phyloP scores from a whole-genome alignment of 1,284 basidiomycete genomes.

The Ceratobasidium sp. region DNA sequence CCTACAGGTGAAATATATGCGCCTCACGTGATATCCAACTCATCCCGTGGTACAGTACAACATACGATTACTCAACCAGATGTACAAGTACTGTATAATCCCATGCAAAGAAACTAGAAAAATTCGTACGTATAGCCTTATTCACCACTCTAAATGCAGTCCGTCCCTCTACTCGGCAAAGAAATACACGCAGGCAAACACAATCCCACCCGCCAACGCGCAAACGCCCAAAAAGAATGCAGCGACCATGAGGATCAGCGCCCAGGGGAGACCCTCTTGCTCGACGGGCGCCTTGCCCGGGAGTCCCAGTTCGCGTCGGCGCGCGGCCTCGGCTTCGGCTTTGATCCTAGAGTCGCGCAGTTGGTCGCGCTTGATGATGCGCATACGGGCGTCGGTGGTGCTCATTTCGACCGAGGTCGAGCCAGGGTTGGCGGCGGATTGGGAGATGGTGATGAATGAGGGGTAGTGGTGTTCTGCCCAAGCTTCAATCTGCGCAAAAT shows the following conservation, averaged over 20 bases:
- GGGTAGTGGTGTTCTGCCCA: conserved; percentile 92
- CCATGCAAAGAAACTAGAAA: no score
- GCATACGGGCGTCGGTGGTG: conserved; percentile 62
- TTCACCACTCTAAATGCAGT: background rate
- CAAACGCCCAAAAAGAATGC: conserved; percentile 53
- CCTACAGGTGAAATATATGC: no score
- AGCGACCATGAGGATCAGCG: conserved; percentile 51
- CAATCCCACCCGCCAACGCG: conserved; percentile 18
- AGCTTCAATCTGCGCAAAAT: conserved; percentile 78
- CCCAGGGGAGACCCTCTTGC: conserved; percentile 47
- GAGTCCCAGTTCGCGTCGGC: conserved; percentile 40
- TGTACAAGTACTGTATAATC: no score
- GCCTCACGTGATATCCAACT: no score
- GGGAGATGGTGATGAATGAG: conserved; percentile 70
- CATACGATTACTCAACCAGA: no score
- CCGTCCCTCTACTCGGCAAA: background rate
- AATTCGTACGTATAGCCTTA: no score
- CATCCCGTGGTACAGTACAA: no score
- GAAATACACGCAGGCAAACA: conserved; percentile 9
- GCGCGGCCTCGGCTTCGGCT: conserved; percentile 55
- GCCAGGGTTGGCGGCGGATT: conserved; percentile 47
- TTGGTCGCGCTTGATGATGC: conserved; percentile 55
- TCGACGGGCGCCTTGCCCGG: conserved; percentile 13
- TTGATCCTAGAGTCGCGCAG: conserved; percentile 51
- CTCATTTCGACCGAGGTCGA: conserved; percentile 52